Conservation (phyloP, 2,329 filamentous ascomycete genomes). For the Rhynchosporium secalis region DNA sequence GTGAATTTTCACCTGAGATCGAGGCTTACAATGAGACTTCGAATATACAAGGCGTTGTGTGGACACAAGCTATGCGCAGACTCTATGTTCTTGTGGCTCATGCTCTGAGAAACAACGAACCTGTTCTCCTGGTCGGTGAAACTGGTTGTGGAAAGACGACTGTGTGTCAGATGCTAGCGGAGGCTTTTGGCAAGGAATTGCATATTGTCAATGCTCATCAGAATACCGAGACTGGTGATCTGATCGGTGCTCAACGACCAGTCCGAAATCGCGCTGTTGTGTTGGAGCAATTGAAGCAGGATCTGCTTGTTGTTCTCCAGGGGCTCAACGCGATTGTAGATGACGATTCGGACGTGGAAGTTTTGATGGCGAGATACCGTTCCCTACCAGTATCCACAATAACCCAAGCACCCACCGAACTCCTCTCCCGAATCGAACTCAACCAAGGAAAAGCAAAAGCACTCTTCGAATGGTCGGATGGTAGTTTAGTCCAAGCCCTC, state of each 20-base stretch:
- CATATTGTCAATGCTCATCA: constrained; percentile 97
- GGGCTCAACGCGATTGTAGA: constrained; percentile 49
- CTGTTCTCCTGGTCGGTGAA: constrained; percentile 90
- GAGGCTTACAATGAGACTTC: constrained; percentile 47
- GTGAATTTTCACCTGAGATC: constrained; percentile 57
- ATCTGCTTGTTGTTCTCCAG: constrained; percentile 53
- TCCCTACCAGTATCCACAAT: constrained; percentile 41
- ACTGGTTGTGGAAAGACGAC: constrained; percentile 98
- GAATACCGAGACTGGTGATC: constrained; percentile 94
- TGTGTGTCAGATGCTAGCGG: constrained; percentile 87
- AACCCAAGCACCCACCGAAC: constrained; percentile 30
- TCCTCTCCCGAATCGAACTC: constrained; percentile 43
- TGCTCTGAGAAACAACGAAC: constrained; percentile 87
- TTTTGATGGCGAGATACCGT: constrained; percentile 47
- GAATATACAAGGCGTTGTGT: constrained; percentile 72
- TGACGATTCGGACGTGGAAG: constrained; percentile 60
- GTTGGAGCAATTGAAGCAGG: constrained; percentile 62
- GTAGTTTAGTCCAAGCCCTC: constrained; percentile 92
- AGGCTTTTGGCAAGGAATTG: constrained; percentile 72
- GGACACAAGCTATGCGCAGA: constrained; percentile 92
- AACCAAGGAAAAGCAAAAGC: constrained; percentile 70
- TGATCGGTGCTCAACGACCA: constrained; percentile 93
- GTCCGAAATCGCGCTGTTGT: constrained; percentile 81
- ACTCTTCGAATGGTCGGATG: constrained; percentile 95
- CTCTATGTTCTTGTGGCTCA: constrained; percentile 86